Conservation (phyloP, 139 green algal species). For the Haematococcus lacustris region DNA sequence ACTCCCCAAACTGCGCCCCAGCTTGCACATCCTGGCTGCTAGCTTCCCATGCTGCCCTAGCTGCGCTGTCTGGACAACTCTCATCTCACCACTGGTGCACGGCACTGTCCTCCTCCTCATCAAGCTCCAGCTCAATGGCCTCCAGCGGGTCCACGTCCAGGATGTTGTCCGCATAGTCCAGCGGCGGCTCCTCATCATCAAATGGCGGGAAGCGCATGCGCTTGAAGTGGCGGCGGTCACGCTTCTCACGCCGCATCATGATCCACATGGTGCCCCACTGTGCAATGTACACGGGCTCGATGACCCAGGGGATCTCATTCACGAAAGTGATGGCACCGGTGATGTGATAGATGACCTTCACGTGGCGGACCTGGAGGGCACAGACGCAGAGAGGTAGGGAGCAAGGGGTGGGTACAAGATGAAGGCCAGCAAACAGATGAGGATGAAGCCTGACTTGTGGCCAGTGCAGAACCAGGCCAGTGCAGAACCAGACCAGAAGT, state of each 20-base stretch:
- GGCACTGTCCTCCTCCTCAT: constrained; percentile 80
- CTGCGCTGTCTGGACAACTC: too few relatives aligned
- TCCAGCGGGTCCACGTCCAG: constrained; percentile 88
- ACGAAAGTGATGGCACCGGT: constrained; percentile 99
- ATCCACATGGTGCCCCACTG: constrained; percentile 99
- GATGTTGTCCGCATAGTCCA: constrained; percentile 98
- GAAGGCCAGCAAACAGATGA: too few relatives aligned
- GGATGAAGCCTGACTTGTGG: too few relatives aligned
- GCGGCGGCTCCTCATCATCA: constrained; percentile 97
- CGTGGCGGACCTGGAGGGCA: constrained; percentile 87
- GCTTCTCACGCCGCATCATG: constrained; percentile 99
- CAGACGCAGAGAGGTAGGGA: too few relatives aligned
- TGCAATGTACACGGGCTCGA: constrained; percentile 95
- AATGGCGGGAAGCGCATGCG: constrained; percentile 99
- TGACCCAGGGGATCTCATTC: constrained; percentile 93
- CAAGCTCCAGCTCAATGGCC: constrained; percentile 95
- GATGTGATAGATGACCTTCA: constrained; percentile 97
- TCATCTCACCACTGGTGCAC: constrained; percentile 68
- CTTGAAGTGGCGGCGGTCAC: constrained; percentile 98
- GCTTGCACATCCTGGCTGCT: too few relatives aligned
- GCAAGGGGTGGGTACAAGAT: too few relatives aligned
- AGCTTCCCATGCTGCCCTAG: too few relatives aligned
- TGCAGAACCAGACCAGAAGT: too few relatives aligned
- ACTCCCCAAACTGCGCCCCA: too few relatives aligned
- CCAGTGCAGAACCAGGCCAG: too few relatives aligned